Percentiles rank a stretch among this genome's conserved stretches.
Conservation (phyloP, 1,284 basidiomycete genomes). For the Cerioporus squamosus region DNA sequence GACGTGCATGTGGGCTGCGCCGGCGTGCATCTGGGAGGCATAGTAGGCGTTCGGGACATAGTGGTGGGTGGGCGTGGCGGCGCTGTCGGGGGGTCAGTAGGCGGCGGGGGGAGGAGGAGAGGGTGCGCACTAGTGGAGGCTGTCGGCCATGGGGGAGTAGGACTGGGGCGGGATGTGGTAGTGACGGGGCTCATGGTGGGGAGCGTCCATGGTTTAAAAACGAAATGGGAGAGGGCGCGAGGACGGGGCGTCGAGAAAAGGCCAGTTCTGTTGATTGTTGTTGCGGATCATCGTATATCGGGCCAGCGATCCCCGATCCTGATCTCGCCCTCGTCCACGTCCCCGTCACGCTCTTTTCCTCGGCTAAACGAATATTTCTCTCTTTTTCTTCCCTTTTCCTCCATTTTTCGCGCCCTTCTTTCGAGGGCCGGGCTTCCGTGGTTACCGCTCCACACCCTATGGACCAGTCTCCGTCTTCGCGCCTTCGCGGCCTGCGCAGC, state of each 20-base stretch:
- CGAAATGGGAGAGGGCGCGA: slow-evolving; percentile 19
- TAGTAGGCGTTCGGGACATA: slow-evolving; percentile 52
- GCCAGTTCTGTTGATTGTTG: slow-evolving; percentile 31
- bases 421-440: slow-evolving; percentile 15
- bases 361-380: slow-evolving; percentile 24
- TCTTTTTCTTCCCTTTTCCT: slow-evolving; percentile 17
- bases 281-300: slow-evolving; percentile 40
- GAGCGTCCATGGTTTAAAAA: slow-evolving; percentile 35
- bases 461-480: slow-evolving; percentile 1
- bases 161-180: slow-evolving; percentile 32
- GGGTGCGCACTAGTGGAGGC: slow-evolving; percentile 59
- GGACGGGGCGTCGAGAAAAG: slow-evolving; percentile 25
- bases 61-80: slow-evolving; percentile 26
- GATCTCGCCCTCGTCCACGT: slow-evolving; percentile 28
- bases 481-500: neutral
- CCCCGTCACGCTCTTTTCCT: slow-evolving; percentile 25
- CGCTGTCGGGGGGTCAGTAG: slow-evolving; percentile 29
- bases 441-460: slow-evolving; percentile 17
- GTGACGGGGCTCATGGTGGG: slow-evolving; percentile 25
- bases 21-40: slow-evolving; percentile 46
- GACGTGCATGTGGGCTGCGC: slow-evolving; percentile 46
- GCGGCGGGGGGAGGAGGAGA: slow-evolving; percentile 13
- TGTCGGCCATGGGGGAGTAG: slow-evolving; percentile 57
- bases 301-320: slow-evolving; percentile 28
- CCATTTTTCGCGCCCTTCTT: slow-evolving; percentile 15